Percentiles rank a stretch among this genome's conserved stretches.
These are phyloP conservation scores for Trichoderma guizhouense DNA, from an alignment of 2,329 filamentous ascomycete genomes.

Conservation along the genomic window DNA sequence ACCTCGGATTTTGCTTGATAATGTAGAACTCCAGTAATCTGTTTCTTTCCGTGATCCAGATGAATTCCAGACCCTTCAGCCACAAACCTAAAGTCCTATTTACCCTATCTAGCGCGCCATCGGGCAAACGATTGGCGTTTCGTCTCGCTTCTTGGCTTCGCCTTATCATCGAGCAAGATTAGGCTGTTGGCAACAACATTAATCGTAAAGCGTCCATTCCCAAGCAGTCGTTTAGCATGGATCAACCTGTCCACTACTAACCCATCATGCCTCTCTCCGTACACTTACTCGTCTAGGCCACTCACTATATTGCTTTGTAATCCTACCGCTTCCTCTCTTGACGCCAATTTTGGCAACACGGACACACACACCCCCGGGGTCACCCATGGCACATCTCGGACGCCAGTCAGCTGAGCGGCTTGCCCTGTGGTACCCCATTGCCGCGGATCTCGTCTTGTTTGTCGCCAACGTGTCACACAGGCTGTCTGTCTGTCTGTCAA, in stretches of 20 bases:
- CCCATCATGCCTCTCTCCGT: background rate
- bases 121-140: background rate
- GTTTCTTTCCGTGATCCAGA: background rate
- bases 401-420: constrained; percentile 20
- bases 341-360: constrained; percentile 10
- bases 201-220: background rate
- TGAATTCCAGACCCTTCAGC: background rate
- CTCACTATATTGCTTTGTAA: background rate
- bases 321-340: background rate
- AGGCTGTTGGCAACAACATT: background rate
- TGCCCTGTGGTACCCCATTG: constrained; percentile 3
- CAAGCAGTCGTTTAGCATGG: background rate
- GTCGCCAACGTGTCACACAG: background rate
- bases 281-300: background rate
- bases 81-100: background rate
- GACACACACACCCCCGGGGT: background rate
- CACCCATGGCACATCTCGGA: background rate
- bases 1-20: background rate
- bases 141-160: background rate
- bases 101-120: constrained; percentile 2
- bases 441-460: constrained; percentile 1
- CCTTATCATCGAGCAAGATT: background rate
- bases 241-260: background rate
- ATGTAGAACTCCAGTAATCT: background rate
- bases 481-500: background rate